phyloP scores from a whole-genome alignment of 768 basidiomycete species.

The Hirschioporus abietinus region DNA sequence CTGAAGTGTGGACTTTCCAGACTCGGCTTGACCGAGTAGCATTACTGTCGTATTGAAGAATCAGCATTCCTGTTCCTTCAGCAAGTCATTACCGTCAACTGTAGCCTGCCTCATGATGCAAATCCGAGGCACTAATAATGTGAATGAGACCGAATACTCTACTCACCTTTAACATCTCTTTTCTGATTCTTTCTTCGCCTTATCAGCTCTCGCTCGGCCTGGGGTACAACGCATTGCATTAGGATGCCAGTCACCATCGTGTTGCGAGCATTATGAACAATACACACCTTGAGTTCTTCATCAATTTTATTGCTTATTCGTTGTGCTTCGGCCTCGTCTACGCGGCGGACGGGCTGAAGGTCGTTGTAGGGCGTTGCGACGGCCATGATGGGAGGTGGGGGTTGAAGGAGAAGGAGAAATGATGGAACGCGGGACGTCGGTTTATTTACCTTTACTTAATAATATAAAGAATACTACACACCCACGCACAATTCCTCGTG shows the following conservation, averaged over 20 bases:
- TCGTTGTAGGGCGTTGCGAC: conserved; percentile 1
- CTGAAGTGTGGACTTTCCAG: conserved; percentile 79
- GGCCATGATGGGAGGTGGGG: conserved; percentile 3
- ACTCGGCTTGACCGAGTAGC: conserved; percentile 75
- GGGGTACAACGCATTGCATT: background rate
- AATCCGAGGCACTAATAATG: background rate
- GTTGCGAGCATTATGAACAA: background rate
- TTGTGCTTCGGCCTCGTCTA: conserved; percentile 37
- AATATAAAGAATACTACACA: background rate
- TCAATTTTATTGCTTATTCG: conserved; percentile 49
- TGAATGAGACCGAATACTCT: conserved; percentile 4
- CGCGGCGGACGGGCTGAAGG: background rate
- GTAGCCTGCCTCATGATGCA: background rate
- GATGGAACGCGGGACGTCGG: background rate
- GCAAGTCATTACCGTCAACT: conserved; percentile 11
- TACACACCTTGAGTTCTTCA: conserved; percentile 47
- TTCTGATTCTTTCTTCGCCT: conserved; percentile 40
- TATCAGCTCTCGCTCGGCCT: conserved; percentile 41
- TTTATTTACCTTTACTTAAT: conserved; percentile 1
- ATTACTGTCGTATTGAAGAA: conserved; percentile 43
- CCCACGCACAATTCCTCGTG: background rate
- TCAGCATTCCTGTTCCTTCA: conserved; percentile 20
- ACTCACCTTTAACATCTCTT: conserved; percentile 50
- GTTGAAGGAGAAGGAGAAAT: conserved; percentile 1
- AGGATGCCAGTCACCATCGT: background rate